phyloP scores from a whole-genome alignment of 2,329 filamentous ascomycete genomes.

The Neonectria faginata region DNA sequence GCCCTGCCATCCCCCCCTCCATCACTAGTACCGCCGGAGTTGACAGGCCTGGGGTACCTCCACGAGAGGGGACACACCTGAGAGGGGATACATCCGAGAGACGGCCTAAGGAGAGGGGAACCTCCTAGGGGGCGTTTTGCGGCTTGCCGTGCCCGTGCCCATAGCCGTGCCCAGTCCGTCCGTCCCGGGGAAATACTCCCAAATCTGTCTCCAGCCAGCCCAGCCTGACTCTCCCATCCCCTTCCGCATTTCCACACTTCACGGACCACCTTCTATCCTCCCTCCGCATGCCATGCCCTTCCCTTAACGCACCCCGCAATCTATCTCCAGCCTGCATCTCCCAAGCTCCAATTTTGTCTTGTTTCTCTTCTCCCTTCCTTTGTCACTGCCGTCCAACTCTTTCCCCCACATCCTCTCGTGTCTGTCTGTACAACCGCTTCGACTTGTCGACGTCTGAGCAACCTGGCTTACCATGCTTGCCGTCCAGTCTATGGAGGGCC shows the following conservation, averaged over 20 bases:
- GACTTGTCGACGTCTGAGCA: slow-evolving; percentile 34
- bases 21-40: slow-evolving; percentile 22
- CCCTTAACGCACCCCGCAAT: slow-evolving; percentile 47
- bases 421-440: slow-evolving; percentile 23
- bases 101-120: slow-evolving; percentile 20
- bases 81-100: slow-evolving; percentile 40
- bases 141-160: slow-evolving; percentile 39
- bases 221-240: slow-evolving; percentile 26
- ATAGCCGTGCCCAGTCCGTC: slow-evolving; percentile 28
- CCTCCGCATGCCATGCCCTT: slow-evolving; percentile 44
- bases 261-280: slow-evolving; percentile 45
- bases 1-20: slow-evolving; percentile 23
- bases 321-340: slow-evolving; percentile 43
- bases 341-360: slow-evolving; percentile 45
- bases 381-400: slow-evolving; percentile 33
- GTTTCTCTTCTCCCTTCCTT: slow-evolving; percentile 38
- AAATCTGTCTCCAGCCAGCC: slow-evolving; percentile 13
- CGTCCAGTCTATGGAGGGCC: slow-evolving; percentile 64
- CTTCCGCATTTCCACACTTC: slow-evolving; percentile 19
- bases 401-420: slow-evolving; percentile 36
- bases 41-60: slow-evolving; percentile 30
- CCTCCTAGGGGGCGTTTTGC: slow-evolving; percentile 34
- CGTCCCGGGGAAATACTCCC: slow-evolving; percentile 23
- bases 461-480: slow-evolving; percentile 60
- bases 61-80: slow-evolving; percentile 36